Base-by-base conservation (phyloP, 176 grass and related monocot species). In the Guadua angustifolia region DNA sequence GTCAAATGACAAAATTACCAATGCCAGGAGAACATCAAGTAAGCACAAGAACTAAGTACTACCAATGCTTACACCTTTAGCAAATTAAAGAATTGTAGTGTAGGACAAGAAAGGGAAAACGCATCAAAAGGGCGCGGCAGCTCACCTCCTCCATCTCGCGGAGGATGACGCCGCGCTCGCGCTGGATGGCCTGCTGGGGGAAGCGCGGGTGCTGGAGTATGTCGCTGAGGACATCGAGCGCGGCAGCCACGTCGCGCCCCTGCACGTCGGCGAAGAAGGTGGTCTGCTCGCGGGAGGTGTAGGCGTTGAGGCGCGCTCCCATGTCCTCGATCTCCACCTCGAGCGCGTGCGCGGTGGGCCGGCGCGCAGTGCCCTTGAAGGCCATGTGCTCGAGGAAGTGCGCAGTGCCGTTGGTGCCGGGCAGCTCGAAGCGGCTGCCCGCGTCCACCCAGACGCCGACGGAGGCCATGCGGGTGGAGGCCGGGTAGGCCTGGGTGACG, bases 371-470 rank as follows among this genome's bases (percentile, higher is more conserved):
- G 85, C 95, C 95, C 78, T 95, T 98, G 89, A 98, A 98, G 77
- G 94, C 92, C 89, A 98, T 94, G 77, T 98, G 95, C 81, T 98
- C 95, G 76, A 98, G 93, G 85, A 98, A 98, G 92, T 98, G 95
- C 26, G 95, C 95, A 3, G 95, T 98, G 57, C 95, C 95, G 46
- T 98, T 98, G 44, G 95, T 95, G 18, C 95, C 95, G 13, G 93
- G 77, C 19, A 84, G 87, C 69, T 98, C 95, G 79, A 90, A 98
- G 24, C 95, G 95, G 87, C 95, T 98, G 46, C 95, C 95, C 5
- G 95, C 88, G 61, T 98, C 95, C 55, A 98, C 91, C 95, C 93
- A 98, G 63, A 98, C 89, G 39, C 93, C 95, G 16, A 98, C 80
- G 43, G 96, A 98, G 18, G 93, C 93, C 85, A 95, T 90, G 40